Conservation (phyloP, 345 rosid species). For the Jatropha curcas region DNA sequence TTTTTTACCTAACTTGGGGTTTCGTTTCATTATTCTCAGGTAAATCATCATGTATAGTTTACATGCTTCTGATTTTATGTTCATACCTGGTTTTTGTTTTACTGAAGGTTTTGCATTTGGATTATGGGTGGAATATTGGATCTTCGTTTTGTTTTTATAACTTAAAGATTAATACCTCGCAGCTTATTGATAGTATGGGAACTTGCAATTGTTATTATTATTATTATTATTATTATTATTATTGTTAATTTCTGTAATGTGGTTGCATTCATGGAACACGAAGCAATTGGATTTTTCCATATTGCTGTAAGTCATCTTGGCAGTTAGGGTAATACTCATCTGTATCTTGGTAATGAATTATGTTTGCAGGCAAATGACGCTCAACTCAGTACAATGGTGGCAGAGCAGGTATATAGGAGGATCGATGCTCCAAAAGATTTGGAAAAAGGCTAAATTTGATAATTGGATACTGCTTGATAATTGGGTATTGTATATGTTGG, state of each 20-base stretch:
- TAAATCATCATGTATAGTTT: neutral
- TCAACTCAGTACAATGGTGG: conserved; percentile 99
- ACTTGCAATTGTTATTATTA: neutral
- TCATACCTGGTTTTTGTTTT: neutral
- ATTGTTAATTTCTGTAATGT: neutral
- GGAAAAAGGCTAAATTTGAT: neutral
- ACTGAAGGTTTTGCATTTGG: neutral
- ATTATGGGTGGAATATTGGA: neutral
- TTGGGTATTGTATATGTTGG: neutral
- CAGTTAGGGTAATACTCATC: neutral
- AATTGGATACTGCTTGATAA: neutral
- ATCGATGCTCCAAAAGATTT: neutral
- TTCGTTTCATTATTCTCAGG: neutral
- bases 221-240: too few relatives aligned
- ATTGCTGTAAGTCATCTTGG: too few relatives aligned
- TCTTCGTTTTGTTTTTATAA: neutral
- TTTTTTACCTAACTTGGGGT: neutral
- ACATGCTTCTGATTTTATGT: neutral
- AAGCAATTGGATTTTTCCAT: neutral
- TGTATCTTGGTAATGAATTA: neutral
- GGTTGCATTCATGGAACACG: too few relatives aligned
- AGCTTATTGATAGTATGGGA: neutral
- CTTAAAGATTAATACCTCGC: neutral
- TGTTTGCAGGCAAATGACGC: conserved; percentile 84
- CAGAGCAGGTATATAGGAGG: conserved; percentile 66